Percentiles rank a stretch among this genome's conserved stretches.
Conservation (phyloP, 306 rosid genomes). For the Quercus dentata region DNA sequence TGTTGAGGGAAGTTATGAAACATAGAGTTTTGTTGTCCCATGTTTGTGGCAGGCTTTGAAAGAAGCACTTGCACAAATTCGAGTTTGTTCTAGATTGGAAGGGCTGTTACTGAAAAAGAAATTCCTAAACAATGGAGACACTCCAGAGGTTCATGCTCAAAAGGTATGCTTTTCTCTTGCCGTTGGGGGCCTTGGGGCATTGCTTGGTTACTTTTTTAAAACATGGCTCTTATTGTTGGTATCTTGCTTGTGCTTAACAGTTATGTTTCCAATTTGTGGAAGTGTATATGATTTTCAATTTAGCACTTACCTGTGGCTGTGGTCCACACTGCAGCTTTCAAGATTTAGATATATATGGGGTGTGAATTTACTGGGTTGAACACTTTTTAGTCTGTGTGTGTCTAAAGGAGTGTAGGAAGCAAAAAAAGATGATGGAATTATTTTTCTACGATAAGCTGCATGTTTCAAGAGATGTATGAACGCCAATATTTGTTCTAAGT, state of each 20-base stretch:
- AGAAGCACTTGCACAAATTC: constrained; percentile 73
- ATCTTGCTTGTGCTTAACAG: neutral
- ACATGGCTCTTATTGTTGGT: neutral
- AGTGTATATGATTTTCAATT: neutral
- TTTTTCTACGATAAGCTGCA: neutral
- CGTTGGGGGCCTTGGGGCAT: constrained; percentile 2
- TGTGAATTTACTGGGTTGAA: neutral
- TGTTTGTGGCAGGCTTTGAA: constrained; percentile 64
- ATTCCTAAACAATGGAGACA: constrained; percentile 63
- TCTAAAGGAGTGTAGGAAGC: neutral
- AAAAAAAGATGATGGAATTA: neutral
- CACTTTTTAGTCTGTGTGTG: neutral
- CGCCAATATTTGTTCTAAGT: neutral
- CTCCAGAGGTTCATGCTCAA: constrained; percentile 81
- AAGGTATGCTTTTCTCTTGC: constrained; percentile 50
- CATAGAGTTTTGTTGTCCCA: constrained; percentile 16
- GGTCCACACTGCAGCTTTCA: neutral
- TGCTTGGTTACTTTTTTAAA: constrained; percentile 2
- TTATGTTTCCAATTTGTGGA: neutral
- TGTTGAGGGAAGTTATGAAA: constrained; percentile 7
- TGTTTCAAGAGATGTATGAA: neutral
- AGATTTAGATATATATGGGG: neutral
- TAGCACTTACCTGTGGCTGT: neutral
- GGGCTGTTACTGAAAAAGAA: constrained; percentile 77
- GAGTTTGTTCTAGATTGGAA: constrained; percentile 87